Percentiles rank a stretch among this genome's conserved stretches.
These are phyloP conservation scores for Capsicum chinense DNA, from an alignment of 257 asterid genomes.

Conservation along the genomic window DNA sequence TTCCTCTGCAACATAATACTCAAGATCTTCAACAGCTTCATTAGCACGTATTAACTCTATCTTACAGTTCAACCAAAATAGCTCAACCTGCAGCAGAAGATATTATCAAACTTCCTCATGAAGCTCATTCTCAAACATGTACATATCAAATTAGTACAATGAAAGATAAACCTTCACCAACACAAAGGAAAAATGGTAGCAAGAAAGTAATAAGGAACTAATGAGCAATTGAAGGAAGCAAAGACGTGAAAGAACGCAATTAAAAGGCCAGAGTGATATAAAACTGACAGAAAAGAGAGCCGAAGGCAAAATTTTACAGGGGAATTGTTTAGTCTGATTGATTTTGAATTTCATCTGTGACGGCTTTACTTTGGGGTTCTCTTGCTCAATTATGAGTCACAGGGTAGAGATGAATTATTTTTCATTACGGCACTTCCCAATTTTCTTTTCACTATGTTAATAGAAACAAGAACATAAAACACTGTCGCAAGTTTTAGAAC, in stretches of 20 bases:
- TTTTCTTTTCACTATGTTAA: background rate
- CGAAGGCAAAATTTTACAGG: background rate
- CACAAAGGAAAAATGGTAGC: too few relatives aligned
- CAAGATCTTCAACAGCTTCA: conserved; percentile 49
- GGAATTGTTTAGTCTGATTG: background rate
- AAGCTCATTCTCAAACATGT: conserved; percentile 27
- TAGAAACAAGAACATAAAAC: background rate
- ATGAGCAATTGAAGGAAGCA: background rate
- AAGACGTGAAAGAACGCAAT: background rate
- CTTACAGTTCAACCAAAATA: conserved; percentile 57
- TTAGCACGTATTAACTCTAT: conserved; percentile 56
- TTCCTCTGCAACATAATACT: conserved; percentile 38
- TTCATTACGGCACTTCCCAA: background rate
- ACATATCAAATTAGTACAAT: background rate
- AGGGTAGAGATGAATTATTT: background rate
- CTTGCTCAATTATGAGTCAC: background rate
- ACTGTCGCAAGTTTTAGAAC: background rate
- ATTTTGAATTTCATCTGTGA: background rate
- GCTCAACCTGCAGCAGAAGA: conserved; percentile 64
- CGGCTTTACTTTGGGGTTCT: conserved; percentile 3
- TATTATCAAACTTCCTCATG: conserved; percentile 33
- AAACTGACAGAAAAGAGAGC: background rate
- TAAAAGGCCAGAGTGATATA: background rate
- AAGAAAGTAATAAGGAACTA: too few relatives aligned
- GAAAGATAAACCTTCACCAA: too few relatives aligned